Evolutionary conservation across 2,329 filamentous ascomycete genomes (phyloP), one percentile per base, ranked within the genome.

Genomic region (Sarocladium brachiariae): DNA sequence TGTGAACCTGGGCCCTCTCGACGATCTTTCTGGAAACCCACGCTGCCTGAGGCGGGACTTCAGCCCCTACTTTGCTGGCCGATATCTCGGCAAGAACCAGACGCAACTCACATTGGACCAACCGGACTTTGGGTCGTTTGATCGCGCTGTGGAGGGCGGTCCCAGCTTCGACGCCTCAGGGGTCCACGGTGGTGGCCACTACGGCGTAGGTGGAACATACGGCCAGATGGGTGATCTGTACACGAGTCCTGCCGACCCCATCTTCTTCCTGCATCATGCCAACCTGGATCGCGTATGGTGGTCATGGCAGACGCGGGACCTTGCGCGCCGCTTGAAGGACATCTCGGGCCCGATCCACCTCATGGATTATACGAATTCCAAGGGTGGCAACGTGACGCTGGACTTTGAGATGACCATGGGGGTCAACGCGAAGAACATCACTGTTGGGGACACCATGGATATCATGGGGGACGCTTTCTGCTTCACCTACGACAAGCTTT

Each of bases 41-140:
- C 64, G 59, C 50, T 68, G 65, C 49, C 50, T 67, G 25, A 57
- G 58, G 8, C 59, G 65, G 30, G 65, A 67, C 49, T 53, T 67
- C 9, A 61, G 58, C 21, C 55, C 55, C 7, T 47, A 25, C 25
- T 16, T 47, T 3, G 5, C 33, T 6, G 33, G 25, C 4, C 43
- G 33, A 14, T 14, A 52, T 38, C 43, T 52, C 18, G 52, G 59
- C 25, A 56, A 53, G 50, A 54, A 52, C 2, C 53, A 52, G 19
- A 56, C 59, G 37, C 51, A 55, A 7, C 51, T 30, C 13, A 37
- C 57, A 0, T 60, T 64, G 2, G 52, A 53, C 21, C 55, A 59
- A 10, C 30, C 49, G 8, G 54, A 56, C 34, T 64, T 56, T 52
- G 58, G 54, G 43, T 58, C 61, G 43, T 58, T 65, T 41, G 60